Conservation (phyloP, 2,329 filamentous ascomycete species). For the Pseudomassariella vexata region DNA sequence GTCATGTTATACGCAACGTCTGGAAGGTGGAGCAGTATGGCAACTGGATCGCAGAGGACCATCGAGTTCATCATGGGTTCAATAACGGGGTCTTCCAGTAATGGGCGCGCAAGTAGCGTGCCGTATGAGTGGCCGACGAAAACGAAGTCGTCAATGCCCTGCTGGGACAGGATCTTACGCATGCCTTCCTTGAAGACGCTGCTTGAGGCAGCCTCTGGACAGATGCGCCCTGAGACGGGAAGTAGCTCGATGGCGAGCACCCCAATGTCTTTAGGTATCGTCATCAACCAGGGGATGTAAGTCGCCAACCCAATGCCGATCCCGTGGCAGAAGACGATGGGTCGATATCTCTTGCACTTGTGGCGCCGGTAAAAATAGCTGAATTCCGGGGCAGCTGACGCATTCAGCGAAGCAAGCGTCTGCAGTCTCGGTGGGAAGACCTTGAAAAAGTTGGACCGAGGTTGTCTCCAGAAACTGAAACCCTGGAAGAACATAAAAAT, state of each 20-base stretch:
- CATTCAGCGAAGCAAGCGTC: constrained; percentile 3
- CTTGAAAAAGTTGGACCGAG: constrained; percentile 12
- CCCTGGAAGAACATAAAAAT: constrained; percentile 6
- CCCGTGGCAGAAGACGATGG: constrained; percentile 10
- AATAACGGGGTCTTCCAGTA: constrained; percentile 7
- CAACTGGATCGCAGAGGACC: constrained; percentile 8
- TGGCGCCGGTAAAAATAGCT: constrained; percentile 8
- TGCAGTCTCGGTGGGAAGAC: constrained; percentile 12
- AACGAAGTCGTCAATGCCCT: constrained; percentile 8
- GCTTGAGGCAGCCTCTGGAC: constrained; percentile 7
- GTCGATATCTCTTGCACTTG: constrained; percentile 6
- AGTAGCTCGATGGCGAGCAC: constrained; percentile 9
- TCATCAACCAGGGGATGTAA: constrained; percentile 6
- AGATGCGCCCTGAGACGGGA: constrained; percentile 6
- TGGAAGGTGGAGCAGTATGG: constrained; percentile 10
- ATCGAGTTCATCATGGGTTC: constrained; percentile 6
- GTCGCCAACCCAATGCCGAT: constrained; percentile 8
- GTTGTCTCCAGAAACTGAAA: constrained; percentile 13
- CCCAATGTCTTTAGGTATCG: constrained; percentile 10
- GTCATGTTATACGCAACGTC: constrained; percentile 10
- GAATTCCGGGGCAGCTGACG: constrained; percentile 6
- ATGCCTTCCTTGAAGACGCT: constrained; percentile 12
- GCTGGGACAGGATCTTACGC: constrained; percentile 9
- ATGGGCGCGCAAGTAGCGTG: constrained; percentile 9
- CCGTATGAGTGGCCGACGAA: constrained; percentile 9